Evolutionary conservation across 352 stramenopile species (phyloP), one percentile per base, ranked within the genome.

Genomic region (Elongisporangium undulatum): DNA sequence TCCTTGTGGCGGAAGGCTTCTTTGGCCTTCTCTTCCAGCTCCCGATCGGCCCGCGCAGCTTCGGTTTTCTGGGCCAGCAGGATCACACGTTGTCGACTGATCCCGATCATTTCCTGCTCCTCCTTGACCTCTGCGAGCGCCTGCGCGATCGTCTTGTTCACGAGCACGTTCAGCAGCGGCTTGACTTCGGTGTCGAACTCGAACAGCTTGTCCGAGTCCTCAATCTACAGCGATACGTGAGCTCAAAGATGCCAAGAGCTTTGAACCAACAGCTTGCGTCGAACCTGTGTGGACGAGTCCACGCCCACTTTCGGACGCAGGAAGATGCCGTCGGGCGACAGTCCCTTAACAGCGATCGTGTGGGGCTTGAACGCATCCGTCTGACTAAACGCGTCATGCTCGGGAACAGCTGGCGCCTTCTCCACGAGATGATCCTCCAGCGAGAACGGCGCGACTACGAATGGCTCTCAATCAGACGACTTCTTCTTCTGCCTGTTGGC

Each of bases 81-180:
- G 12, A 77, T 29, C 12, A 73, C 66, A 16, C 74, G 73, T 24
- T 83, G 64, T 13, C 61, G 51, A 17, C 76, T 53, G 12, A 92
- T 66, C 34, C 72, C 63, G 24, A 60, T 57, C 55, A 93, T 81
- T 56, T 94, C 85, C 23, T 83, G 59, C 24, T 95, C 85, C 49
- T 92, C 77, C 41, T 87, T 84, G 19, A 95, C 76, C 66, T 95
- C 87, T 2, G 66, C 57, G 3, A 94, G 56, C 17, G 81, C 85
- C 63, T 95, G 87, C 17, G 86, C 80, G 10, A 95, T 69, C 3
- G 83, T 95, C 55, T 94, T 95, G 67, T 74, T 88, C 24, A 94
- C 83, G 19, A 95, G 54, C 1, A 94, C 79, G 54, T 80, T 79
- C 16, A 95, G 66, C 10, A 95, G 61, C 24, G 87, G 87, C 63